Base-by-base conservation (phyloP, 2,329 filamentous ascomycete genomes). In the Thyridium curvatum region DNA sequence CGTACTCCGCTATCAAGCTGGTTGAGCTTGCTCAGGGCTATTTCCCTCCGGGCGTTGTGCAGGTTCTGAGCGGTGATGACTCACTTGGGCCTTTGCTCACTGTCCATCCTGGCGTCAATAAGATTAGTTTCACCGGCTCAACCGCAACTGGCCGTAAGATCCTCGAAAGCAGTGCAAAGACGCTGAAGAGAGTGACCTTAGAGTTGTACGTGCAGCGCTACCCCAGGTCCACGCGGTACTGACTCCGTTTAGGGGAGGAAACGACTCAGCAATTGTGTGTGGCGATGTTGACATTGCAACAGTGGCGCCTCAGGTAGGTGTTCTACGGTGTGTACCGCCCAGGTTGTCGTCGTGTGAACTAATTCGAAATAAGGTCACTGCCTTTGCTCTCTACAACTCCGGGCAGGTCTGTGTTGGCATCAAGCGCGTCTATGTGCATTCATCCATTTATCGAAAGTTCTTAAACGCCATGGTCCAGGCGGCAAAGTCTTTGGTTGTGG, bases 41-140 rank as follows among this genome's bases (percentile, higher is more conserved):
- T 57, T 76, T 82, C 56, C 77, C 77, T 2, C 69, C 74, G 1
- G 79, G 79, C 30, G 74, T 84, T n/a, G 52, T 83, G 2, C 77
- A 82, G 49, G 72, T 65, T 0, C 56, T 84, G 3, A 72, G 72
- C 37, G 79, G 79, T 7, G 75, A 75, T 37, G 77, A 82, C 46
- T 62, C 66, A 32, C 68, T 84, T 6, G 79, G 79, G 4, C 74
- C 72, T 1, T 68, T 66, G 66, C 54, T 83, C 37, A 79, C 75
- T 0, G 55, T 53, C n/a, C 78, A 83, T 49, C 74, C 75, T 0
- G 72, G 66, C 15, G 69, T 82, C 40, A 66, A 71, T 41, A 83
- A 80, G 64, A 72, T 84, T 52, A 69, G 65, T 46, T 84, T 84
- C 58, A 83, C 79, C 0, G 78, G 79, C 3, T 79, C 74, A 9